A percentile compares a stretch with the other conserved stretches of the same genome.
Conservation (phyloP, 1,139 yeast species). For the Chernovozyma sophiae-reginae region DNA sequence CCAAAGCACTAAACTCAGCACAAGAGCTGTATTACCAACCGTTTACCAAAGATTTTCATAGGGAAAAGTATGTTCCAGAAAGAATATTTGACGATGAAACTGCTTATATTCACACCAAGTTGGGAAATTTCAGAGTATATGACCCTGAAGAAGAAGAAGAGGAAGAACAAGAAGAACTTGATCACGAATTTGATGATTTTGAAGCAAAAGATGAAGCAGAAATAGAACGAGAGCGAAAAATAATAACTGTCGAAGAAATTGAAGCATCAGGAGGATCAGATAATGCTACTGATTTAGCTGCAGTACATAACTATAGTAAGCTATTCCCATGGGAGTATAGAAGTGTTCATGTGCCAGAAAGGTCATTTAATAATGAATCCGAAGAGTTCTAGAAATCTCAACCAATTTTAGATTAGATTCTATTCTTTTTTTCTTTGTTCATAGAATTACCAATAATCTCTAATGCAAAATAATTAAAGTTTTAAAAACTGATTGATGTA, state of each 20-base stretch:
- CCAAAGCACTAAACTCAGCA: too few species aligned
- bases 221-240: not conserved
- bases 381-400: too few species aligned
- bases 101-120: not conserved
- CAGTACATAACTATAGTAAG: conserved; percentile 10
- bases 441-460: too few species aligned
- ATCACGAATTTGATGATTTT: not conserved
- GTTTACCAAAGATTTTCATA: too few species aligned
- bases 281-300: conserved; percentile 10
- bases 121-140: conserved; percentile 9
- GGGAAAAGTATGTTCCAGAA: too few species aligned
- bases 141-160: conserved; percentile 12
- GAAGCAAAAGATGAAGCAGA: not conserved
- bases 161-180: conserved; percentile 1
- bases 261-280: conserved; percentile 5
- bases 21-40: too few species aligned
- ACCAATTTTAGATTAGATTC: too few species aligned
- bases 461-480: too few species aligned
- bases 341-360: conserved; percentile 17
- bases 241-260: conserved; percentile 5
- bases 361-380: conserved; percentile 20
- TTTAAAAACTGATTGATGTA: too few species aligned
- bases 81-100: not conserved
- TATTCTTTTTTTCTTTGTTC: too few species aligned
- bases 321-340: conserved; percentile 40